Evolutionary conservation across 2,329 filamentous ascomycete species (phyloP).

Genomic region (Plectosphaerella plurivora): DNA sequence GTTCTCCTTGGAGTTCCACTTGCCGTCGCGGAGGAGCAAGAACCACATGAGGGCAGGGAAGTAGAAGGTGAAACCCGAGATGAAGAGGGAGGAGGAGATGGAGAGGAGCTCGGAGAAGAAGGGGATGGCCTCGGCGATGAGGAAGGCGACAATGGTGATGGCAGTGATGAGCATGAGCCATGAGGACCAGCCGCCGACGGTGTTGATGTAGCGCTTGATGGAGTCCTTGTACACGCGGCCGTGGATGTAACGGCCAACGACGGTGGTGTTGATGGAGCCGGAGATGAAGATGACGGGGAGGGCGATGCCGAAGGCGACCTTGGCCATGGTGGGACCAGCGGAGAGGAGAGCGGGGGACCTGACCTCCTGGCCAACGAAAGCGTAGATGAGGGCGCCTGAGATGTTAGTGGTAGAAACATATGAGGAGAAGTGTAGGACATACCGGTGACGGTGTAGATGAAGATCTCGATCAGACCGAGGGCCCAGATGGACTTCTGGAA

Average conservation of each 20-base stretch:
- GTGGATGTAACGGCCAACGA: slow-evolving; percentile 41
- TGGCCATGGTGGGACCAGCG: slow-evolving; percentile 52
- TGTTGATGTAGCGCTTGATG: slow-evolving; percentile 42
- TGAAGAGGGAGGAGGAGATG: slow-evolving; percentile 45
- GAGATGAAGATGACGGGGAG: slow-evolving; percentile 71
- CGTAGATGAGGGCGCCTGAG: slow-evolving; percentile 60
- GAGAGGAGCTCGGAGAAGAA: slow-evolving; percentile 66
- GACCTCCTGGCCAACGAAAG: slow-evolving; percentile 60
- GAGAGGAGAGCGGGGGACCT: slow-evolving; percentile 65
- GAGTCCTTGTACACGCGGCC: slow-evolving; percentile 38
- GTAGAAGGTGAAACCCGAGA: slow-evolving; percentile 37
- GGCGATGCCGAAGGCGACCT: slow-evolving; percentile 66
- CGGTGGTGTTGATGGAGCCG: slow-evolving; percentile 61
- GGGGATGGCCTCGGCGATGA: slow-evolving; percentile 70
- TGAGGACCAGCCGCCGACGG: slow-evolving; percentile 38
- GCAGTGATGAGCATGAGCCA: slow-evolving; percentile 56
- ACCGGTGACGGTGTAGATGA: slow-evolving; percentile 58
- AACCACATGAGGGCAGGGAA: slow-evolving; percentile 38
- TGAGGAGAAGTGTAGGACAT: no score
- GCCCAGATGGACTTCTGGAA: slow-evolving; percentile 53
- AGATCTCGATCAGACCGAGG: slow-evolving; percentile 57
- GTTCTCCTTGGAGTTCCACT: slow-evolving; percentile 23
- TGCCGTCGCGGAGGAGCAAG: slow-evolving; percentile 29
- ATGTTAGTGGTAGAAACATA: no score
- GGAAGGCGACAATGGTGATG: slow-evolving; percentile 61